Evolutionary conservation across 805 yeast species (phyloP).

Genomic region (Zygosaccharomyces bailii): DNA sequence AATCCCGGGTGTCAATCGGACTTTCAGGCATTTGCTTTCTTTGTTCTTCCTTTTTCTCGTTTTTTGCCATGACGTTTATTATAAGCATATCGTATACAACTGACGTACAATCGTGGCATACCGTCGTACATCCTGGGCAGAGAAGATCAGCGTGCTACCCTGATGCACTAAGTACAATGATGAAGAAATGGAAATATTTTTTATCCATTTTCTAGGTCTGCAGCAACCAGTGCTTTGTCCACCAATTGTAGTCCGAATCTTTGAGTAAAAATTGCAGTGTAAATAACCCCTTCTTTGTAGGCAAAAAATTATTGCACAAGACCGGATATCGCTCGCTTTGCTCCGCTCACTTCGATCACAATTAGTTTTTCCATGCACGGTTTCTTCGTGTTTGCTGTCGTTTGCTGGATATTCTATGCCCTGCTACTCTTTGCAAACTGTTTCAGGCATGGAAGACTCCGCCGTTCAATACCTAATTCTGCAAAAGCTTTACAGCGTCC

Average conservation of each 20-base stretch:
- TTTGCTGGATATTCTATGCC: neutral
- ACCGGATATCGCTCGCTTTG: neutral
- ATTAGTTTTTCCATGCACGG: neutral
- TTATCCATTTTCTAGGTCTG: too few relatives aligned
- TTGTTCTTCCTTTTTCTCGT: neutral
- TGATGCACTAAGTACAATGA: too few relatives aligned
- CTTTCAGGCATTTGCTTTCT: neutral
- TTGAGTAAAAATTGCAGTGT: neutral
- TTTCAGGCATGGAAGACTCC: neutral
- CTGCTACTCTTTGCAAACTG: neutral
- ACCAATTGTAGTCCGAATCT: neutral
- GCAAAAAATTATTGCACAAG: neutral
- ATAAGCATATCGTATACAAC: neutral
- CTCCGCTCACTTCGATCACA: too few relatives aligned
- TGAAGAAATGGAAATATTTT: too few relatives aligned
- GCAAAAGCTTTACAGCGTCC: slow-evolving; percentile 13
- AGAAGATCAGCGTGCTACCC: neutral
- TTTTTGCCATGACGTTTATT: neutral
- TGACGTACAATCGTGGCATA: neutral
- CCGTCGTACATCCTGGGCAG: neutral
- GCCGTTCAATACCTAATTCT: neutral
- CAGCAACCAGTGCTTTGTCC: neutral
- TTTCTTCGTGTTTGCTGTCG: neutral
- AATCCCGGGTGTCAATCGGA: neutral
- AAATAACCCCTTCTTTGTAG: neutral